Evolutionary conservation across 495 filamentous ascomycete species (phyloP).

Genomic region (Thermochaetoides thermophila): DNA sequence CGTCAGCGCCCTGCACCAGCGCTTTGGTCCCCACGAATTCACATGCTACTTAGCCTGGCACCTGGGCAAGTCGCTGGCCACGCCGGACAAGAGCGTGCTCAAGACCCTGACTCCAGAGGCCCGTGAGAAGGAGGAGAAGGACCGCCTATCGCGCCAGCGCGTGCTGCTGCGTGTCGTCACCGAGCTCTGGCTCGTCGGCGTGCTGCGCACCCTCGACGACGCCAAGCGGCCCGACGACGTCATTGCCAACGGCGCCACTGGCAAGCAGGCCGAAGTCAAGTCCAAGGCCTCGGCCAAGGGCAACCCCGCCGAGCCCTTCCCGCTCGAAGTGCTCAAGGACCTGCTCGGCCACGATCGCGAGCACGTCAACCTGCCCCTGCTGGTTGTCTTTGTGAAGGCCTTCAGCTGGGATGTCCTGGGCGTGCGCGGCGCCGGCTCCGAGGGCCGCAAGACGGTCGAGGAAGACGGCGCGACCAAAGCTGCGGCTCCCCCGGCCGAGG

Average conservation of each 20-base stretch:
- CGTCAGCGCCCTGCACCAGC: slow-evolving; percentile 85
- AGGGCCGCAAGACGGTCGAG: slow-evolving; percentile 70
- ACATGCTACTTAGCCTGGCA: slow-evolving; percentile 86
- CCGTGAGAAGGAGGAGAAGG: slow-evolving; percentile 90
- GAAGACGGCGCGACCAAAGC: slow-evolving; percentile 62
- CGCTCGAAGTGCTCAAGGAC: slow-evolving; percentile 91
- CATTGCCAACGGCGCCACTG: slow-evolving; percentile 41
- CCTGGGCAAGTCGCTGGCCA: slow-evolving; percentile 79
- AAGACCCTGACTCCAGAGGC: slow-evolving; percentile 67
- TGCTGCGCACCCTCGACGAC: slow-evolving; percentile 79
- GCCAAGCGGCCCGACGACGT: slow-evolving; percentile 74
- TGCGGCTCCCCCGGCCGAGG: slow-evolving; percentile 53
- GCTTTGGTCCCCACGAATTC: slow-evolving; percentile 83
- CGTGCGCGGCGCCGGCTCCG: slow-evolving; percentile 48
- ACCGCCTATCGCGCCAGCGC: slow-evolving; percentile 73
- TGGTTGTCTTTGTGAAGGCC: slow-evolving; percentile 87
- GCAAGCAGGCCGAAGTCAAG: slow-evolving; percentile 40
- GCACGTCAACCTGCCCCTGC: slow-evolving; percentile 76
- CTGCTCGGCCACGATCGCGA: slow-evolving; percentile 86
- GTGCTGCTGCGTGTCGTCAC: slow-evolving; percentile 79
- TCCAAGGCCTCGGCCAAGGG: slow-evolving; percentile 36
- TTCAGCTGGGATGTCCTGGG: slow-evolving; percentile 95
- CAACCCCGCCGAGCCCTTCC: slow-evolving; percentile 66
- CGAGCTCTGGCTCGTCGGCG: slow-evolving; percentile 89
- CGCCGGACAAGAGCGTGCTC: slow-evolving; percentile 74